Evolutionary conservation across 345 rosid genomes (phyloP).

Genomic region (Citrus sp.): DNA sequence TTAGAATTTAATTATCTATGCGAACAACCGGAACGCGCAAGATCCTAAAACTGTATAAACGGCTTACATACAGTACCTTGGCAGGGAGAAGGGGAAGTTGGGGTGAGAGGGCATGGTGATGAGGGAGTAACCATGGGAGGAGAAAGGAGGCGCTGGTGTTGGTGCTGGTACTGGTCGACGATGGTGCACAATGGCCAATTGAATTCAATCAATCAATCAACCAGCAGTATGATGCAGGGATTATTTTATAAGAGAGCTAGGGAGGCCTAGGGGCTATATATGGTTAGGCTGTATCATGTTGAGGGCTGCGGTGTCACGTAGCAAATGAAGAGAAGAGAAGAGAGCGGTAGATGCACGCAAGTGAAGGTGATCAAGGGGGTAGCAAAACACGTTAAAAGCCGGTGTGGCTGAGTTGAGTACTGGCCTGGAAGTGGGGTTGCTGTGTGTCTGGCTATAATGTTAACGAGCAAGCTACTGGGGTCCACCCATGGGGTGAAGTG

Average conservation of each 20-base stretch:
- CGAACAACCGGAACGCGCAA: too few species aligned
- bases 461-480: background rate
- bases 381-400: background rate
- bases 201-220: too few species aligned
- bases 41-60: too few species aligned
- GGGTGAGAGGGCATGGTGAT: slow-evolving; percentile 36
- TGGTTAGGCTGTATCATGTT: too few species aligned
- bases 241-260: too few species aligned
- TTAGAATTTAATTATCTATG: too few species aligned
- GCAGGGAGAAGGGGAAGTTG: slow-evolving; percentile 37
- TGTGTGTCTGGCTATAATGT: background rate
- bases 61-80: slow-evolving; percentile 20
- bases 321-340: background rate
- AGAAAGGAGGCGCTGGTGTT: background rate
- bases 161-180: background rate
- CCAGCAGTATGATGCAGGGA: too few species aligned
- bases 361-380: background rate
- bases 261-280: too few species aligned
- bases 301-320: background rate
- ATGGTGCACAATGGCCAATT: too few species aligned
- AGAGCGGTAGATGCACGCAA: background rate
- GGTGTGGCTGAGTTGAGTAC: background rate
- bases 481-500: background rate
- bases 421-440: background rate
- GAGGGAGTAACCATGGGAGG: slow-evolving; percentile 45